These are phyloP conservation scores for Aspergillus ibericus DNA, from an alignment of 2,329 filamentous ascomycete genomes.

Conservation along the genomic window DNA sequence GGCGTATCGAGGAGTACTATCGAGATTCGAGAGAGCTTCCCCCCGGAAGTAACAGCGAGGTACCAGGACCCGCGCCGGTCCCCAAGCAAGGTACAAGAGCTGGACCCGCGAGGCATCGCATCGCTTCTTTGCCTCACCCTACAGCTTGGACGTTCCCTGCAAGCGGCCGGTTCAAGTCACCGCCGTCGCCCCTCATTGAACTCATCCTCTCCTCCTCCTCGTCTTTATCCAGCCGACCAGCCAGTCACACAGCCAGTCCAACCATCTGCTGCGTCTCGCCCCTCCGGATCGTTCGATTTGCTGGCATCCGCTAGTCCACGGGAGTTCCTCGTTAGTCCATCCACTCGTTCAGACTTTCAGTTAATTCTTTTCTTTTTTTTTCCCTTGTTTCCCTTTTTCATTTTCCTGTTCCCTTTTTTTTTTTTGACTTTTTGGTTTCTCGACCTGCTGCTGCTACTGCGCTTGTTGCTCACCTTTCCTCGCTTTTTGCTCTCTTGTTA, in stretches of 20 bases:
- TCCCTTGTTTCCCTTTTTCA: conserved; percentile 2
- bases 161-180: conserved; percentile 34
- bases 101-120: neutral
- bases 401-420: neutral
- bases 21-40: neutral
- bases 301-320: conserved; percentile 14
- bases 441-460: too few species aligned
- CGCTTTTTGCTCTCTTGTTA: conserved; percentile 2
- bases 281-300: conserved; percentile 13
- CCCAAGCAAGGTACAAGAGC: neutral
- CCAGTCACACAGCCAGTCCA: neutral
- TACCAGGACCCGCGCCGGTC: neutral
- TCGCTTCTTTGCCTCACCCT: neutral
- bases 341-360: neutral
- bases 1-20: neutral
- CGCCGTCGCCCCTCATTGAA: conserved; percentile 16
- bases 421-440: conserved; percentile 1
- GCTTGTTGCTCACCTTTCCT: too few species aligned
- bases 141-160: conserved; percentile 19
- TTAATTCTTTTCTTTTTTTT: neutral
- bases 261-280: neutral
- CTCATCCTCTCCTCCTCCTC: too few species aligned
- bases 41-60: neutral
- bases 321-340: neutral
- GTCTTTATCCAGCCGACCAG: neutral